Percentiles rank a stretch among this genome's conserved stretches.
Conservation (phyloP, 106 monocot genomes). For the Narthecium ossifragum region DNA sequence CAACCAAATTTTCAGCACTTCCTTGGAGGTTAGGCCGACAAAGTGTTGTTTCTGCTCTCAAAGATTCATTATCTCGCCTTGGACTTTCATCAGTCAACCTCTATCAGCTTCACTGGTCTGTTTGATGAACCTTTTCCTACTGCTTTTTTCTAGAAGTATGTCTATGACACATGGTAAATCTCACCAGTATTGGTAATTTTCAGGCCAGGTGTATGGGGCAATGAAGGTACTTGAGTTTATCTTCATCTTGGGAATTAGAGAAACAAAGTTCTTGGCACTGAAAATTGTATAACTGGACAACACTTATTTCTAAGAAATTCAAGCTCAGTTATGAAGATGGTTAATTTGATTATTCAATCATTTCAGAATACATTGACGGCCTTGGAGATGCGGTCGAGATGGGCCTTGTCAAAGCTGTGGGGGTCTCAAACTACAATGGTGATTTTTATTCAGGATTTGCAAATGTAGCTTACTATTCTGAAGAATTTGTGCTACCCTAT, state of each 20-base stretch:
- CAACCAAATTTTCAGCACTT: slow-evolving; percentile 95
- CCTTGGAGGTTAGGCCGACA: slow-evolving; percentile 89
- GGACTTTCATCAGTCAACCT: slow-evolving; percentile 85
- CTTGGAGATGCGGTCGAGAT: slow-evolving; percentile 95
- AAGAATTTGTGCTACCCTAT: background rate
- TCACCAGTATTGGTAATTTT: slow-evolving; percentile 13
- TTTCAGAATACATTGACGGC: slow-evolving; percentile 90
- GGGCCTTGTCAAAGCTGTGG: slow-evolving; percentile 95
- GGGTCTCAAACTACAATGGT: slow-evolving; percentile 99
- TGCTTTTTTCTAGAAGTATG: background rate
- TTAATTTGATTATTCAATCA: background rate
- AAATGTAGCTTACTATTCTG: background rate
- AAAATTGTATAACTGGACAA: background rate
- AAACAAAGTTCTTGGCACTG: too few relatives aligned
- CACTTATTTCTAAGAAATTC: background rate
- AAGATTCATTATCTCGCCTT: slow-evolving; percentile 69
- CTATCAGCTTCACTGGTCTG: slow-evolving; percentile 93
- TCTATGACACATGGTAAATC: slow-evolving; percentile 9
- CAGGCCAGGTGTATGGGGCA: slow-evolving; percentile 99
- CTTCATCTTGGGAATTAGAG: too few relatives aligned
- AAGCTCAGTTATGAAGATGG: background rate
- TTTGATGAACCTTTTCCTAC: background rate
- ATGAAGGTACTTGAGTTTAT: too few relatives aligned
- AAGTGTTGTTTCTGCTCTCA: slow-evolving; percentile 89
- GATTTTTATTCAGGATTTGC: too few relatives aligned